Evolutionary conservation across 495 filamentous ascomycete genomes (phyloP), one percentile per base, ranked within the genome.

Genomic region (Aspergillus biplanus): DNA sequence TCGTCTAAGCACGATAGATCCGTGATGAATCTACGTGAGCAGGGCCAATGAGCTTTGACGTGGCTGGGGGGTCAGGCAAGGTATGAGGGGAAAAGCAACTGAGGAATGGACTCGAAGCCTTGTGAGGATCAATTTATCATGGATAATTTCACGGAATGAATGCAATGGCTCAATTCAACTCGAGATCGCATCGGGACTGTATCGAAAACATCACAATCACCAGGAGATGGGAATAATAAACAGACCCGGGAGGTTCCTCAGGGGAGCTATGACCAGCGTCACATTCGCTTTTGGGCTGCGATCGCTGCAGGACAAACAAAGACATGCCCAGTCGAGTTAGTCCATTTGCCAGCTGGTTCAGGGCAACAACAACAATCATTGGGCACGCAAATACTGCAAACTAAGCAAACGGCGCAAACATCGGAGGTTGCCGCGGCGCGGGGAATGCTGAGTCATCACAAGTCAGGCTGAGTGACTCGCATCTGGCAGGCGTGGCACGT

Each of bases 31-130:
- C 58, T 59, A 59, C 56, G 44, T 21, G 59, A 53, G 33, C 39
- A 58, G 67, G 52, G 67, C 67, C 67, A 69, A 69, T 69, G 31
- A 65, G 59, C 52, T 47, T 37, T 44, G 52, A 34, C 64, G 67
- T 69, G 67, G 65, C 67, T 69, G 64, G 67, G 67, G 59, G 52
- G 52, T 37, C 39, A 58, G 34, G 49, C 9, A 55, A 35, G 39
- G 31, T 34, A 49, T 6, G 33, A 27, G 6, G 11, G 32, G 12
- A 46, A 46, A 59, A 49, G 49, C n/a, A 47, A 49, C 21, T 11
- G n/a, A 32, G 34, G 57, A 46, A 52, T n/a, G 47, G 2, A 27
- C n/a, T 27, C 1, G 47, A 50, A 50, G 47, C 6, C 6, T 50
- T 50, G 5, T 27, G 47, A 6, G 21, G 21, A 21, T 50, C 47